Evolutionary conservation across 225 moss, liverwort and hornwort species (phyloP).

Genomic region (Antitrichia curtipendula): DNA sequence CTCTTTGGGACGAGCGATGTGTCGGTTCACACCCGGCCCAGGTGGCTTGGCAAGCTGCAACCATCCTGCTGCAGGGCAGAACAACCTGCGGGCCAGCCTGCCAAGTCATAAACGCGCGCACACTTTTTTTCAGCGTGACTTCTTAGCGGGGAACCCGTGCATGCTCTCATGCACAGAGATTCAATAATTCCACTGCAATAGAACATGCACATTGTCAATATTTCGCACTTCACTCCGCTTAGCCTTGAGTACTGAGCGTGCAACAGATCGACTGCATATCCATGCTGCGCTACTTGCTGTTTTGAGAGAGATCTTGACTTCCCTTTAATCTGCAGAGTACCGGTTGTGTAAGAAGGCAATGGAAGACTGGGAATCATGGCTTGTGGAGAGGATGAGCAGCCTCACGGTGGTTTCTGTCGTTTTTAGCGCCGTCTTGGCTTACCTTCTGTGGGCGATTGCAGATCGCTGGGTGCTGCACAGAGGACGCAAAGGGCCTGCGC

Average conservation of each 20-base stretch:
- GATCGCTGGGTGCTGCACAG: constrained; percentile 6
- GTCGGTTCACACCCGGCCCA: no score
- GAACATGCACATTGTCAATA: no score
- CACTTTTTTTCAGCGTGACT: no score
- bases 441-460: constrained; percentile 7
- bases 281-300: neutral
- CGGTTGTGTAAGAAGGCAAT: neutral
- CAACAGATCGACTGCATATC: neutral
- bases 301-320: neutral
- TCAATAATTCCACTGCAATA: no score
- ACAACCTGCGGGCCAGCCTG: no score
- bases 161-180: no score
- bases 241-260: neutral
- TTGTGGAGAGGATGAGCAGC: neutral
- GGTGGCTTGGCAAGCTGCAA: no score
- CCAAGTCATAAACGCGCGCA: no score
- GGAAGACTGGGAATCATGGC: neutral
- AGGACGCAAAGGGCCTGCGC: constrained; percentile 6
- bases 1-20: no score
- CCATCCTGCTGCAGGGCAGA: no score
- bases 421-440: neutral
- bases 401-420: neutral
- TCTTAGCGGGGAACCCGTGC: no score
- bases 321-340: no score
- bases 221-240: neutral